Conservation (phyloP, 345 rosid species). For the Euphorbia pulcherrima region DNA sequence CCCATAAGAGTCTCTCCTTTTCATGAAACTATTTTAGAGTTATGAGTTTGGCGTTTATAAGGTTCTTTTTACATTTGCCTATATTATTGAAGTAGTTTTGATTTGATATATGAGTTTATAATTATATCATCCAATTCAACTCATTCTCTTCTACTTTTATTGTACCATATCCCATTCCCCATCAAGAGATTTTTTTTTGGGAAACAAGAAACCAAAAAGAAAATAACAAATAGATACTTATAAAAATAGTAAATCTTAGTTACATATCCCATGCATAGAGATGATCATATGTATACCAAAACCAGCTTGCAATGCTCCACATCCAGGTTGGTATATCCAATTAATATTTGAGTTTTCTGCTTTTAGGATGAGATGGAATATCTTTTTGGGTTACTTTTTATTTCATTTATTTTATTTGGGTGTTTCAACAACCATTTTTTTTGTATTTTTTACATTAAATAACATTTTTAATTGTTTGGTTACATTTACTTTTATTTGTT, state of each 20-base stretch:
- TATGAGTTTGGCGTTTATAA: conserved; percentile 46
- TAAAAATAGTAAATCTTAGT: neutral
- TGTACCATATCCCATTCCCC: neutral
- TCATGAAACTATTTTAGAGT: conserved; percentile 50
- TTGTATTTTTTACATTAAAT: too few species aligned
- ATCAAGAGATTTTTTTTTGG: neutral
- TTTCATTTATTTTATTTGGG: neutral
- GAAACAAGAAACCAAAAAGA: neutral
- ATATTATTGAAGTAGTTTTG: conserved; percentile 2
- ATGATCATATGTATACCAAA: neutral
- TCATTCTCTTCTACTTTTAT: conserved; percentile 27
- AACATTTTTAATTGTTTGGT: too few species aligned
- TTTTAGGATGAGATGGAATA: conserved; percentile 19
- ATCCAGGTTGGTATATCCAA: conserved; percentile 23
- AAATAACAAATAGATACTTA: conserved; percentile 18
- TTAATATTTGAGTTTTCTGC: conserved; percentile 7
- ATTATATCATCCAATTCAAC: neutral
- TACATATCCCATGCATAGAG: conserved; percentile 27
- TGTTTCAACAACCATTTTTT: too few species aligned
- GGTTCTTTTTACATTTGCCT: conserved; percentile 1
- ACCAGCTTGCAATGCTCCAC: conserved; percentile 13
- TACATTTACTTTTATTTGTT: neutral
- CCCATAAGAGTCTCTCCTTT: conserved; percentile 58
- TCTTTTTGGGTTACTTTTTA: neutral
- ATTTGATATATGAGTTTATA: neutral